Conservation (phyloP, 176 grass and related monocot species). For the Avena insularis region DNA sequence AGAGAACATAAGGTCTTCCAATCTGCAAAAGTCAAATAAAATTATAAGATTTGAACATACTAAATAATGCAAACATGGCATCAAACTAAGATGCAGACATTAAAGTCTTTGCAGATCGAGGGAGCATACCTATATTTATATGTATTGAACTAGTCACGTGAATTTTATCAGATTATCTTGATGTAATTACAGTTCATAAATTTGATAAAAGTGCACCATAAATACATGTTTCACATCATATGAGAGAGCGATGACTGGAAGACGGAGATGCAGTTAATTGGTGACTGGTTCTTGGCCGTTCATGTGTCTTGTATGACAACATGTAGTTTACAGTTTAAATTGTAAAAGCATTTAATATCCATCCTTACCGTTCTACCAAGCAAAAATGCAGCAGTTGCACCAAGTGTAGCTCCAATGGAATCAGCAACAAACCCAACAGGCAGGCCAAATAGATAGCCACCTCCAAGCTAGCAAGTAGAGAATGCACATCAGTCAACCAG, state of each 20-base stretch:
- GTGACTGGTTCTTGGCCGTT: neutral
- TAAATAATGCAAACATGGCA: slow-evolving; percentile 24
- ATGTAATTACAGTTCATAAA: slow-evolving; percentile 11
- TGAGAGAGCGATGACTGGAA: neutral
- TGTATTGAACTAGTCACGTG: neutral
- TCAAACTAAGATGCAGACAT: neutral
- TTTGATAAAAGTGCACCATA: slow-evolving; percentile 11
- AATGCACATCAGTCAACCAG: slow-evolving; percentile 14
- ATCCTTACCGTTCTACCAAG: slow-evolving; percentile 95
- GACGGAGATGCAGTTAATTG: neutral
- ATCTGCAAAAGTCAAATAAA: slow-evolving; percentile 57
- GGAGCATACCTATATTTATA: slow-evolving; percentile 10
- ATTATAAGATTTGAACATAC: slow-evolving; percentile 36
- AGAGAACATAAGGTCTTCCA: slow-evolving; percentile 91
- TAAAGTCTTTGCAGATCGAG: neutral
- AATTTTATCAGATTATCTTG: neutral
- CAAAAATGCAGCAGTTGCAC: slow-evolving; percentile 97
- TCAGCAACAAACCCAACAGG: slow-evolving; percentile 96
- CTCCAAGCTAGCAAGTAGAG: slow-evolving; percentile 80
- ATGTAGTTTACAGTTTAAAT: neutral
- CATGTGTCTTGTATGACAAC: neutral
- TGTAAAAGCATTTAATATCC: slow-evolving; percentile 3
- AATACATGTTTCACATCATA: neutral
- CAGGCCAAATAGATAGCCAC: slow-evolving; percentile 96
- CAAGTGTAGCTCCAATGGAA: slow-evolving; percentile 95